Base-by-base conservation (phyloP, 768 basidiomycete genomes). In the Pleurotus tuoliensis region DNA sequence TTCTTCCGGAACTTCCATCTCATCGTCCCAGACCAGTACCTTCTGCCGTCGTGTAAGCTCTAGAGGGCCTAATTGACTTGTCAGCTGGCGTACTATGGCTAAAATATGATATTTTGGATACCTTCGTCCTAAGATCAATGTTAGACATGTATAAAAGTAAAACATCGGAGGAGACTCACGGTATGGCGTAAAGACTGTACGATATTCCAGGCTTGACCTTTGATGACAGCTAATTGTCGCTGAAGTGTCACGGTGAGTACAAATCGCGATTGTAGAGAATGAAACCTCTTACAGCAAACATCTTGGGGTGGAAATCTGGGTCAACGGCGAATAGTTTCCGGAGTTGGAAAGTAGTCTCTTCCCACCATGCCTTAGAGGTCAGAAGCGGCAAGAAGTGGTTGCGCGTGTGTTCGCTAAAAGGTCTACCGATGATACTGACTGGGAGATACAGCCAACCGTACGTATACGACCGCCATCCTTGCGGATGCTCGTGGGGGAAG, bases 221-320 rank as follows among this genome's bases (percentile, higher is more conserved):
- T 95, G 58, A 96, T 87, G 4, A 96, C 92, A n/a, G 92, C 87
- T 56, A 95, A 71, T 78, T 96, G 94, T 58, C 88, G 78, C 88
- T 90, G 64, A 3, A 15, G 44, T 50, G 58, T 1, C 3, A 34
- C 11, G 9, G 4, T 34, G 8, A 34, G 30, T 64, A 44, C 5
- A 45, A n/a, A 4, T 25, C 58, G 57, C 37, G 24, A 5, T 25
- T 27, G 50, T 58, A 38, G 15, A 47, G 40, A 51, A 7, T n/a
- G 27, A 58, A 46, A 30, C 45, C 11, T 68, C 80, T 68, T 64
- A 88, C 90, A 56, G 79, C 79, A 73, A 92, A 92, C 92, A 93
- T 93, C 72, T 91, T 92, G 0, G 88, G 88, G 69, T 93, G 89
- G 66, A 92, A 93, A 70, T 90, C 92, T 3, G 87, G 84, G 66